Evolutionary conservation across 2,329 filamentous ascomycete species (phyloP).

Genomic region (Akanthomyces uredinophilus): DNA sequence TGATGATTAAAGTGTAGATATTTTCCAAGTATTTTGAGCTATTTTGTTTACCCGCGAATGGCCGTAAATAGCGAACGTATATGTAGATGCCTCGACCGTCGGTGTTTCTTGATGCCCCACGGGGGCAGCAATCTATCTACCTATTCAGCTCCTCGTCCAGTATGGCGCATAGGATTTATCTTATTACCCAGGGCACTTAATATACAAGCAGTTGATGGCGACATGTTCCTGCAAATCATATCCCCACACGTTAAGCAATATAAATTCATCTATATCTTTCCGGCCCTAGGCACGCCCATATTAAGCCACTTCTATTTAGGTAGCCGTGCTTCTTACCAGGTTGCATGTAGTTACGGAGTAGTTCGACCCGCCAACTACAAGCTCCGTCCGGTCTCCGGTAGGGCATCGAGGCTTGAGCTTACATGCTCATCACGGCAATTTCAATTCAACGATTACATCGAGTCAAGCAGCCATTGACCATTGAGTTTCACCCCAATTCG

Average conservation of each 20-base stretch:
- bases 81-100: no score
- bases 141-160: not conserved
- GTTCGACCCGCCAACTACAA: not conserved
- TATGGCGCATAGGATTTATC: not conserved
- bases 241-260: not conserved
- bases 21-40: no score
- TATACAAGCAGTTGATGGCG: not conserved
- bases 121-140: no score
- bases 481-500: not conserved
- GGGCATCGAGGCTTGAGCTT: not conserved
- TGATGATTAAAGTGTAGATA: no score
- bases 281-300: not conserved
- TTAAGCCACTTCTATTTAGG: not conserved
- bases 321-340: not conserved
- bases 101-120: no score
- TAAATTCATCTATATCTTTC: slow-evolving; percentile 1
- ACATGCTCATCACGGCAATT: not conserved
- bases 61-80: no score
- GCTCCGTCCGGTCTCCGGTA: not conserved
- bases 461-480: not conserved
- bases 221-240: slow-evolving; percentile 1
- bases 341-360: no score
- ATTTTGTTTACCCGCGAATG: no score
- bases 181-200: not conserved
- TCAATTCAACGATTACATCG: not conserved